Conservation (phyloP, 2,329 filamentous ascomycete species). For the Pseudopyricularia javanii region DNA sequence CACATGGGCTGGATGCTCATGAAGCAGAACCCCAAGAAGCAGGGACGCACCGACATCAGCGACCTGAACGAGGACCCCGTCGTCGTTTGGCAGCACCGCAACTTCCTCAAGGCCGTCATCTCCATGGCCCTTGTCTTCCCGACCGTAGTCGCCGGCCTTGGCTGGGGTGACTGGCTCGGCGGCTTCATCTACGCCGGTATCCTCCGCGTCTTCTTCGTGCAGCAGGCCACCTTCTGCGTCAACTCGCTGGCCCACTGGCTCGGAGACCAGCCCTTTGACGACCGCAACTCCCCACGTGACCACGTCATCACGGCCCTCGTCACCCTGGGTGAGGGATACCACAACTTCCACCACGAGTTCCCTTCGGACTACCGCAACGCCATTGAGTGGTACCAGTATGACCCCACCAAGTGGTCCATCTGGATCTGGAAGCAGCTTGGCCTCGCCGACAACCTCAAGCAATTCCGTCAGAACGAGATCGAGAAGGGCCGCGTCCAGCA, state of each 20-base stretch:
- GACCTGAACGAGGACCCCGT: conserved; percentile 79
- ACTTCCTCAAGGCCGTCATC: conserved; percentile 72
- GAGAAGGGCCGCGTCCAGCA: conserved; percentile 86
- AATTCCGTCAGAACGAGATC: conserved; percentile 85
- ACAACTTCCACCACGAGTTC: conserved; percentile 95
- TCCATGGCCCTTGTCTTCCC: conserved; percentile 69
- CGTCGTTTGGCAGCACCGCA: conserved; percentile 77
- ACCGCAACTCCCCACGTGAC: conserved; percentile 82
- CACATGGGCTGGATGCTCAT: conserved; percentile 87
- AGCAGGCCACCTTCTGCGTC: conserved; percentile 88
- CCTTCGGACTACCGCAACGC: conserved; percentile 88
- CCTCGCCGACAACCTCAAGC: conserved; percentile 76
- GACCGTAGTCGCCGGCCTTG: conserved; percentile 60
- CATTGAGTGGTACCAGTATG: conserved; percentile 84
- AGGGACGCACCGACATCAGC: conserved; percentile 77
- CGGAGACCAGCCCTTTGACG: conserved; percentile 84
- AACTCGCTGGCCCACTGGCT: conserved; percentile 87
- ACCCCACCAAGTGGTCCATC: conserved; percentile 85
- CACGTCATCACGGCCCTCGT: conserved; percentile 77
- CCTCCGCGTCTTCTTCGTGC: conserved; percentile 77
- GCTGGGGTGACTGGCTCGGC: conserved; percentile 71
- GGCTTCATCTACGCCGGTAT: conserved; percentile 80
- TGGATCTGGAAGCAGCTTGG: conserved; percentile 75
- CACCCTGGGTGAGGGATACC: conserved; percentile 76
- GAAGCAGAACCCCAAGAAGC: conserved; percentile 85